Conservation (phyloP, 2,329 filamentous ascomycete genomes). For the Fusarium miscanthi region DNA sequence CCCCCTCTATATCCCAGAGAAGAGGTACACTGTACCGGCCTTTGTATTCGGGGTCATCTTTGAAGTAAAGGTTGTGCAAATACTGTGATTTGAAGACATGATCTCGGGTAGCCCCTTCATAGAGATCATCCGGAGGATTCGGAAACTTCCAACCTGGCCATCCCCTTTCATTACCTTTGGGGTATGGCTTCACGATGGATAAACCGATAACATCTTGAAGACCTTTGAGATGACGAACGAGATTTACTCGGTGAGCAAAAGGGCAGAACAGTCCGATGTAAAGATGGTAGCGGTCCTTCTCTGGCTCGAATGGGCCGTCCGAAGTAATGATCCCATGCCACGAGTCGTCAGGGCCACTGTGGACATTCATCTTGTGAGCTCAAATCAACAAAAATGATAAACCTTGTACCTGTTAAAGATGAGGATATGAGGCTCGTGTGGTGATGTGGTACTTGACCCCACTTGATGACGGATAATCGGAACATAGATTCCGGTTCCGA, state of each 20-base stretch:
- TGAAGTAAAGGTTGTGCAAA: conserved; percentile 77
- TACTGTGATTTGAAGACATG: conserved; percentile 73
- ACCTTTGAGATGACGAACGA: conserved; percentile 78
- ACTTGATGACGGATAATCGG: conserved; percentile 2
- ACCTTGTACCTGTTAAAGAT: neutral
- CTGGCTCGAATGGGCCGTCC: conserved; percentile 61
- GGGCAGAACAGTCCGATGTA: conserved; percentile 71
- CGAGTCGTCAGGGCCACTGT: conserved; percentile 37
- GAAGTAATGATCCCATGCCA: conserved; percentile 41
- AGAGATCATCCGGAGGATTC: conserved; percentile 58
- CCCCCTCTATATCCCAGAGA: conserved; percentile 74
- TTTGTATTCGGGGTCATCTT: conserved; percentile 72
- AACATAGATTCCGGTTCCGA: neutral
- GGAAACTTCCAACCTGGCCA: conserved; percentile 74
- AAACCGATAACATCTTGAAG: conserved; percentile 75
- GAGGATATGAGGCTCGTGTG: neutral
- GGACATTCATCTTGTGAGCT: conserved; percentile 22
- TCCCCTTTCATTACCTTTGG: conserved; percentile 71
- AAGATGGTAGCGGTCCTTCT: conserved; percentile 69
- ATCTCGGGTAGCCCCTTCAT: conserved; percentile 70
- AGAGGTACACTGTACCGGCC: conserved; percentile 80
- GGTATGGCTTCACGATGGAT: conserved; percentile 72
- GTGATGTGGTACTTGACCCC: neutral
- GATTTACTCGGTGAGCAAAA: conserved; percentile 77
- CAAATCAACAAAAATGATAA: fast-evolving